Conservation (phyloP, 2,329 filamentous ascomycete genomes). For the Aspergillus unguis region DNA sequence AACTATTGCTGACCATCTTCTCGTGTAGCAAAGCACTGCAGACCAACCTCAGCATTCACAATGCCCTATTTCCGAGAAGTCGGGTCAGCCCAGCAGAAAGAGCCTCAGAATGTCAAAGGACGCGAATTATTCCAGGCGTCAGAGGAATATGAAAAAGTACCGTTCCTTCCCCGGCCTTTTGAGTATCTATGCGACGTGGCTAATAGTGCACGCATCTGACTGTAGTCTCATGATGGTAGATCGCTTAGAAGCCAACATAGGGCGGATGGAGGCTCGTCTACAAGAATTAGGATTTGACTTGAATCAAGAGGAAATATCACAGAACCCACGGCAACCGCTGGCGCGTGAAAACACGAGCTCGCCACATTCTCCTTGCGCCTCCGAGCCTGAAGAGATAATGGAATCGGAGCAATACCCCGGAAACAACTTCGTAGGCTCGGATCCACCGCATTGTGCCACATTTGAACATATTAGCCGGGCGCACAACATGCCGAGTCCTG, state of each 20-base stretch:
- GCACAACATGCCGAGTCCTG: background rate
- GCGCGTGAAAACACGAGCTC: background rate
- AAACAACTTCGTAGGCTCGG: background rate
- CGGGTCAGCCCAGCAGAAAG: background rate
- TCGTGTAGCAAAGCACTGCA: background rate
- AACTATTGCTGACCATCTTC: background rate
- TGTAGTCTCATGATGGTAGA: slow-evolving; percentile 18
- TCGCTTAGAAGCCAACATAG: slow-evolving; percentile 17
- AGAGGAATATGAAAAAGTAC: slow-evolving; percentile 11
- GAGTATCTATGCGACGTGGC: background rate
- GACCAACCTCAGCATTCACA: background rate
- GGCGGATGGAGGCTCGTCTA: slow-evolving; percentile 16
- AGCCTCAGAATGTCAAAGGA: background rate
- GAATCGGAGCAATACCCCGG: background rate
- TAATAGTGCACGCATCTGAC: background rate
- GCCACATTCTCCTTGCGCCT: background rate
- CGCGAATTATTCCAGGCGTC: slow-evolving; percentile 1
- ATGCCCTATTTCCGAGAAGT: background rate
- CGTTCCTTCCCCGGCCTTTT: background rate
- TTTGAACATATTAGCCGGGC: background rate
- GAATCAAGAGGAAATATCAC: background rate
- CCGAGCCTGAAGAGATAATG: background rate
- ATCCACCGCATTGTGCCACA: background rate
- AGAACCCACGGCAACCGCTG: background rate
- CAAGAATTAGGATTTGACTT: slow-evolving; percentile 14